Percentiles rank a stretch among this genome's conserved stretches.
Evolutionary conservation across 1,139 yeast species (phyloP).

Genomic region (Geotrichum siamense): DNA sequence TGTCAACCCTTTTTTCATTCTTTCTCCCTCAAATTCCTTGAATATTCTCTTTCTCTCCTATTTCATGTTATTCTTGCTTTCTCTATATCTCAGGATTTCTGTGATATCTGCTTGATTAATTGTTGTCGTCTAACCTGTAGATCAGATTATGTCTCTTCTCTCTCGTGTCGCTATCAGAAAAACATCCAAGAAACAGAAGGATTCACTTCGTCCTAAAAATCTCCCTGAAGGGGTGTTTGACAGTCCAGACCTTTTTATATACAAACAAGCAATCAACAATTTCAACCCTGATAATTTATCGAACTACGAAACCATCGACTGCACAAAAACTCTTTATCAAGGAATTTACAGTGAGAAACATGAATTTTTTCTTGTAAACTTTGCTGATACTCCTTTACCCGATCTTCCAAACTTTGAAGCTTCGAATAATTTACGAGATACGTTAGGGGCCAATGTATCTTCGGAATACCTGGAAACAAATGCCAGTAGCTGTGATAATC

Average conservation of each 20-base stretch:
- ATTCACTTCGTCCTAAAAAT: not conserved
- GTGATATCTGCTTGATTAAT: no score
- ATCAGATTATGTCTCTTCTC: not conserved
- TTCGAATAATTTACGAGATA: no score
- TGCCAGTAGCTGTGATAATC: no score
- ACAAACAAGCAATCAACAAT: slow-evolving; percentile 4
- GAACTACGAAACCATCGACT: not conserved
- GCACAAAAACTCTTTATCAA: slow-evolving; percentile 2
- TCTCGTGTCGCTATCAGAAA: not conserved
- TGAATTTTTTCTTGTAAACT: slow-evolving; percentile 6
- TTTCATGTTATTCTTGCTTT: no score
- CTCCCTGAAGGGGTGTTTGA: not conserved
- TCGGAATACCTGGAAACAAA: no score
- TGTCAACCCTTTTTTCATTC: no score
- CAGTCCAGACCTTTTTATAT: slow-evolving; percentile 1
- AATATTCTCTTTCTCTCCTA: no score
- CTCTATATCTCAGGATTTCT: no score
- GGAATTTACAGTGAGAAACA: slow-evolving; percentile 10
- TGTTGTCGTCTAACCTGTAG: no score
- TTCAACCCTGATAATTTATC: not conserved
- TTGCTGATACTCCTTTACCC: slow-evolving; percentile 1
- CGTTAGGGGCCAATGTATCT: no score
- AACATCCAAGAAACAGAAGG: not conserved
- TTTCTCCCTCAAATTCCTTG: no score
- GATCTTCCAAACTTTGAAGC: not conserved